A percentile compares a stretch with the other conserved stretches of the same genome.
Evolutionary conservation across 305 asterid species (phyloP).

Genomic region (Solanum hybrid): DNA sequence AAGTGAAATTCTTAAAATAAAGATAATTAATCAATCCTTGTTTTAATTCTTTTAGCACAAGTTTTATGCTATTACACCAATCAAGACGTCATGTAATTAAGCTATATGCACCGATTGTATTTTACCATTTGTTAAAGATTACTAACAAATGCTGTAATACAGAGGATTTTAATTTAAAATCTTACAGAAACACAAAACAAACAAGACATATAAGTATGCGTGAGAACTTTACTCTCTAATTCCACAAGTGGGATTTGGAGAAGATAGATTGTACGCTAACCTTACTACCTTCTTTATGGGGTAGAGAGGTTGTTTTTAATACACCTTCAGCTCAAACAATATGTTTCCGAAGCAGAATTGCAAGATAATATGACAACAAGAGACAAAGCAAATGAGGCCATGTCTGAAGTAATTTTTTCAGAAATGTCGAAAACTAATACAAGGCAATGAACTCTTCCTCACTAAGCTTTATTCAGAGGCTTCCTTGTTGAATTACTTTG

Average conservation of each 20-base stretch:
- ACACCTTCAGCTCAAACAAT: background rate
- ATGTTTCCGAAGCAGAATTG: background rate
- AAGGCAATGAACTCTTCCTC: background rate
- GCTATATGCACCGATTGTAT: background rate
- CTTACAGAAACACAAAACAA: background rate
- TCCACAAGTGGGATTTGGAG: background rate
- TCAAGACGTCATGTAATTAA: too few species aligned
- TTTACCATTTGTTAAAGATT: background rate
- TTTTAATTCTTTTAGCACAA: background rate
- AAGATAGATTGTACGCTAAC: background rate
- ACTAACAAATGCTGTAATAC: background rate
- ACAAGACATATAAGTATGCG: background rate
- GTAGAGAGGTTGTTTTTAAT: background rate
- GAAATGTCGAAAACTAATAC: background rate
- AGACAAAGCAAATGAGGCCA: background rate
- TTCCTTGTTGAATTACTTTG: background rate
- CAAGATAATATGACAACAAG: background rate
- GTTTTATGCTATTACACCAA: background rate
- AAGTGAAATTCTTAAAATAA: background rate
- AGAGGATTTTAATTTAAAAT: background rate
- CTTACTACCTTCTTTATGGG: background rate
- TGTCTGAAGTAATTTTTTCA: background rate
- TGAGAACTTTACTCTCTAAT: background rate
- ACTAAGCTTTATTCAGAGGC: background rate
- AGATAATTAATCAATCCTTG: too few species aligned